Conservation (phyloP, 257 asterid species). For the Nicotiana paniculata region DNA sequence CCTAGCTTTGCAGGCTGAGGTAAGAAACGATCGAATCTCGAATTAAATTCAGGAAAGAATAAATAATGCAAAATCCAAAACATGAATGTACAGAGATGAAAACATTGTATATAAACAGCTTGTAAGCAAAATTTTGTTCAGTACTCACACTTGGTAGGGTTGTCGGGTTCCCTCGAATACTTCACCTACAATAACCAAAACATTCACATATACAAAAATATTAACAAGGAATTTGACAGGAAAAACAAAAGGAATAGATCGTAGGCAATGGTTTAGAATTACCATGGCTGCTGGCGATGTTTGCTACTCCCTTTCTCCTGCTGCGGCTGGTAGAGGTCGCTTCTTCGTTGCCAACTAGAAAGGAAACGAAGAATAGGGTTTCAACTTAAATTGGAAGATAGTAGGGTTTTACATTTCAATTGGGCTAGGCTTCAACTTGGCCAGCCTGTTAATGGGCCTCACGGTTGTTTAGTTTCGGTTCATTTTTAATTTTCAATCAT, state of each 20-base stretch:
- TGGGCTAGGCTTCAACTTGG: background rate
- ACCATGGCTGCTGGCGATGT: background rate
- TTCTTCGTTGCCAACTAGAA: background rate
- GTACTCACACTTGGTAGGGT: slow-evolving; percentile 55
- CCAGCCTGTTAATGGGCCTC: background rate
- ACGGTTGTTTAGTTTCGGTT: background rate
- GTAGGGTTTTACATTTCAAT: background rate
- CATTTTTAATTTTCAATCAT: too few relatives aligned
- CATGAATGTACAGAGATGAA: background rate
- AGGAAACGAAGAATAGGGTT: background rate
- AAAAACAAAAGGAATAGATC: background rate
- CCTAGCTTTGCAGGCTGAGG: slow-evolving; percentile 77
- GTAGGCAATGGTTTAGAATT: background rate
- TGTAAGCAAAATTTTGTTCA: background rate
- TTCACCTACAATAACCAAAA: slow-evolving; percentile 38
- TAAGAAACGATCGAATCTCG: background rate
- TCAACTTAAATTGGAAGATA: background rate
- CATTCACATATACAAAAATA: too few relatives aligned
- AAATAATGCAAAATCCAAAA: background rate
- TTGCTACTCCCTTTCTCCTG: background rate
- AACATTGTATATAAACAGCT: too few relatives aligned
- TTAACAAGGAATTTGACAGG: background rate
- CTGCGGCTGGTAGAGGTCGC: background rate
- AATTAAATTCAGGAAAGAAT: background rate
- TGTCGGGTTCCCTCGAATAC: slow-evolving; percentile 70